Percentiles rank a stretch among this genome's conserved stretches.
Conservation (phyloP, 331 rosid genomes). For the Acacia concinna region DNA sequence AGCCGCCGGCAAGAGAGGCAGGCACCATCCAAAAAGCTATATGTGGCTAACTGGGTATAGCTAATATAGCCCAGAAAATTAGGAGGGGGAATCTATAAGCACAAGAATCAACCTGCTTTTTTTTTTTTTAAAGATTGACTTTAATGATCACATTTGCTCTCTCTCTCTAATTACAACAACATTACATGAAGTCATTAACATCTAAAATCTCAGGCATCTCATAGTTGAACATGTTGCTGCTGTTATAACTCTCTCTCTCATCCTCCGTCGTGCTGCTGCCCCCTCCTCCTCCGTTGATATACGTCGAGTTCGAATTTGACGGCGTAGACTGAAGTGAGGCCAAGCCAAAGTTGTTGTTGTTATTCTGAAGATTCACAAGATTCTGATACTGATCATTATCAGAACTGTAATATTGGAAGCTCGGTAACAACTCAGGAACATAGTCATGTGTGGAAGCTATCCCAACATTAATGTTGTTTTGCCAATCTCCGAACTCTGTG, state of each 20-base stretch:
- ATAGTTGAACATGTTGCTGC: constrained; percentile 56
- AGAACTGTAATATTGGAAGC: constrained; percentile 24
- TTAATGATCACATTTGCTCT: neutral
- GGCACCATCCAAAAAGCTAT: neutral
- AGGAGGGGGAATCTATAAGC: neutral
- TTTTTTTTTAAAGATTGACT: constrained; percentile 20
- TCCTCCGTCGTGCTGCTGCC: constrained; percentile 62
- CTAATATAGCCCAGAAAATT: constrained; percentile 12
- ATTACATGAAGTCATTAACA: constrained; percentile 59
- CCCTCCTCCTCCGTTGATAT: constrained; percentile 46
- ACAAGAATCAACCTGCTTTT: constrained; percentile 16
- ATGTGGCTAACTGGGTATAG: neutral
- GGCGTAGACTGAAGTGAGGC: constrained; percentile 61
- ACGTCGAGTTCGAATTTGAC: constrained; percentile 69
- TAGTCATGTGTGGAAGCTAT: constrained; percentile 35
- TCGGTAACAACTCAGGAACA: constrained; percentile 43
- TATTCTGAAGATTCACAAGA: neutral
- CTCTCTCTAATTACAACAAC: constrained; percentile 11
- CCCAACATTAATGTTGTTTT: neutral
- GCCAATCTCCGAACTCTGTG: constrained; percentile 44
- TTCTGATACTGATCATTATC: neutral
- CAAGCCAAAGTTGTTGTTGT: constrained; percentile 40
- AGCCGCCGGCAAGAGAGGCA: neutral
- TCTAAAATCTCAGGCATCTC: constrained; percentile 62
- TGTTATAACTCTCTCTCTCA: constrained; percentile 79